Evolutionary conservation across 2,329 filamentous ascomycete species (phyloP), one percentile per base, ranked within the genome.

Genomic region (Calonectria hongkongensis): DNA sequence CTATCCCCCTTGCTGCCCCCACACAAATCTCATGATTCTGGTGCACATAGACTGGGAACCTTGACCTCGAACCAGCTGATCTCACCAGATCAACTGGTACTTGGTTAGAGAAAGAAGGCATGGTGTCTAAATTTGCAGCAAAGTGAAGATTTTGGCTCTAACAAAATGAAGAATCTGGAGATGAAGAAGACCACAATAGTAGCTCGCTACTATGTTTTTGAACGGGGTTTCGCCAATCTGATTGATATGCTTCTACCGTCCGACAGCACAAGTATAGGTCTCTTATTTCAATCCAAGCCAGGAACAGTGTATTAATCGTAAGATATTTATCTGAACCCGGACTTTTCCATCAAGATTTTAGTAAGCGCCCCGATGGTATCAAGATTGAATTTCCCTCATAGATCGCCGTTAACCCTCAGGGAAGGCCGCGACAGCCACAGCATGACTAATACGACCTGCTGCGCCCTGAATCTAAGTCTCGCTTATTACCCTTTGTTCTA

Each of bases 21-120:
- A 60, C 54, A 21, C 54, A 60, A 4, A 60, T 6, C n/a, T 60
- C 33, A 60, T 60, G 39, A 25, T 60, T 60, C 21, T 60, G 54
- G 33, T 60, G 54, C 13, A 60, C n/a, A 39, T 60, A 41, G n/a
- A 60, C 54, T 1, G 54, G 54, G 54, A 60, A 60, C 30, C 36
- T 60, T 13, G 54, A 60, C 21, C 54, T 36, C 15, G 54, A 27
- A 16, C 36, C 36, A 10, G 54, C 21, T 39, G 54, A 60, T 18
- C 21, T 36, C 36, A 36, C 33, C 54, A 60, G 21, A 18, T 41
- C 54, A 25, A 25, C 33, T 3, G 33, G 25, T 25, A 60, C 54
- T 41, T 36, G 54, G 39, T 21, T 13, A 16, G 54, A 60, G 33
- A 60, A 60, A 12, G 33, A 60, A 60, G 54, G 54, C 54, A 60